phyloP scores from a whole-genome alignment of 345 rosid genomes.

The Erysimum cheiranthoides region DNA sequence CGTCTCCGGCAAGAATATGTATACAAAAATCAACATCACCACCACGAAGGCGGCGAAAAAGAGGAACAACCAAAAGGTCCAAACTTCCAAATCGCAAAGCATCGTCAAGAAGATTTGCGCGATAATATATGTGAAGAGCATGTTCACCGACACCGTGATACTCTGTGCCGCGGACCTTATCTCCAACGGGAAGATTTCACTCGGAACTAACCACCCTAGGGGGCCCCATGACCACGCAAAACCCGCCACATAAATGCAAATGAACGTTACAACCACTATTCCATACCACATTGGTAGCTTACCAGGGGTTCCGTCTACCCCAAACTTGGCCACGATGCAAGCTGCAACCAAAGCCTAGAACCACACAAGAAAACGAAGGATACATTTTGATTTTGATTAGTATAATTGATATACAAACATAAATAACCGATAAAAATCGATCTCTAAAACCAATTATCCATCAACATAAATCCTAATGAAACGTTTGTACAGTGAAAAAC shows the following conservation, averaged over 20 bases:
- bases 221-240: conserved; percentile 55
- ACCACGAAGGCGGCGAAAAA: conserved; percentile 47
- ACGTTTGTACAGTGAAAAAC: not conserved
- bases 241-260: conserved; percentile 51
- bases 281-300: conserved; percentile 48
- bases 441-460: not conserved
- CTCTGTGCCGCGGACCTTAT: conserved; percentile 50
- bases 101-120: conserved; percentile 47
- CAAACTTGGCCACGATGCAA: conserved; percentile 47
- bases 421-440: not conserved
- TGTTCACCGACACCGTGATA: conserved; percentile 50
- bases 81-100: conserved; percentile 48
- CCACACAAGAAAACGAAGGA: conserved; percentile 2
- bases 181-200: conserved; percentile 51
- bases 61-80: conserved; percentile 46
- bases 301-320: conserved; percentile 46
- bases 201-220: conserved; percentile 50
- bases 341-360: conserved; percentile 51
- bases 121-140: conserved; percentile 48
- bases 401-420: not conserved
- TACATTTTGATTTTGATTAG: conserved; percentile 1
- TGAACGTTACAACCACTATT: conserved; percentile 44
- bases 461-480: not conserved
- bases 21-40: conserved; percentile 45
- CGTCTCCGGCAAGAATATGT: conserved; percentile 48